Conservation (phyloP, 371 early-diverging fungal genomes). For the Synchytrium microbalum region DNA sequence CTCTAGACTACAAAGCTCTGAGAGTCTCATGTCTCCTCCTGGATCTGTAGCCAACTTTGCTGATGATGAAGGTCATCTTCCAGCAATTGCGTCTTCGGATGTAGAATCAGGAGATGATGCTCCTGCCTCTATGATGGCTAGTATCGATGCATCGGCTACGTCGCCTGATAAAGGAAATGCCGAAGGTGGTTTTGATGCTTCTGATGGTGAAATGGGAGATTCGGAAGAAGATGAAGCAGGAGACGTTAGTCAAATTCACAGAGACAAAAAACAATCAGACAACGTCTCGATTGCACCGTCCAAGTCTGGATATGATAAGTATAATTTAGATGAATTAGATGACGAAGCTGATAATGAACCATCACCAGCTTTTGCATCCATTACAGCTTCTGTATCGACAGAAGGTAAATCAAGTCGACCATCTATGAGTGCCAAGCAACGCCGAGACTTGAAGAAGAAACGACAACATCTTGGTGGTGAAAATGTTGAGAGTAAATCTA, state of each 20-base stretch:
- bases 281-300: too few relatives aligned
- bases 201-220: slow-evolving; percentile 17
- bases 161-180: background rate
- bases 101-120: background rate
- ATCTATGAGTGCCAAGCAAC: slow-evolving; percentile 61
- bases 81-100: background rate
- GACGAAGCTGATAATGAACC: background rate
- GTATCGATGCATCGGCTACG: too few relatives aligned
- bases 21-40: background rate
- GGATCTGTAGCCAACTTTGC: background rate
- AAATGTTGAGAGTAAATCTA: slow-evolving; percentile 7
- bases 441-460: slow-evolving; percentile 61
- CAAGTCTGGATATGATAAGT: slow-evolving; percentile 3
- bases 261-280: background rate
- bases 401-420: slow-evolving; percentile 11
- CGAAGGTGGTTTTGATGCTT: slow-evolving; percentile 9
- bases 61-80: background rate
- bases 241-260: slow-evolving; percentile 5
- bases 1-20: background rate
- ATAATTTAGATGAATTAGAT: background rate
- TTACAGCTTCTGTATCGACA: background rate
- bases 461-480: slow-evolving; percentile 15
- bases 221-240: slow-evolving; percentile 1
- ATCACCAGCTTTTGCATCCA: background rate
- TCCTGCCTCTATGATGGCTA: background rate